A percentile compares a stretch with the other conserved stretches of the same genome.
Evolutionary conservation across 1,284 basidiomycete genomes (phyloP).

Genomic region (Apiotrichum veenhuisii): DNA sequence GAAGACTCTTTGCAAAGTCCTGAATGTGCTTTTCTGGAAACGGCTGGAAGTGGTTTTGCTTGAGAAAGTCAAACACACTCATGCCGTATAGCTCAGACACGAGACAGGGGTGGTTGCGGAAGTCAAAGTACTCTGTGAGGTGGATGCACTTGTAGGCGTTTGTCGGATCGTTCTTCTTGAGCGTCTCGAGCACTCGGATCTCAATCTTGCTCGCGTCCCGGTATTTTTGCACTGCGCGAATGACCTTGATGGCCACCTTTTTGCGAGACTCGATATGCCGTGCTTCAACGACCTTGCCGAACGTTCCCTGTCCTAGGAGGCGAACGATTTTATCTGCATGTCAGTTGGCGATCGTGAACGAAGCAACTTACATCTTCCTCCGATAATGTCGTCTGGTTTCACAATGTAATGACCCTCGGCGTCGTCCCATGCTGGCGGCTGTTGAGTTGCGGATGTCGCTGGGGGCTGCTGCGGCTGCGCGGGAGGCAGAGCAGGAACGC

Average conservation of each 20-base stretch:
- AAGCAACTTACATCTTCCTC: constrained; percentile 64
- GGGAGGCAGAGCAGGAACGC: background rate
- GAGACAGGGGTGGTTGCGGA: constrained; percentile 95
- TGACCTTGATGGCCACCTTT: constrained; percentile 97
- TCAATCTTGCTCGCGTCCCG: constrained; percentile 99
- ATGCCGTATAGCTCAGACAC: constrained; percentile 94
- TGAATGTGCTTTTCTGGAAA: constrained; percentile 97
- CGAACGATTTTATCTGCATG: constrained; percentile 79
- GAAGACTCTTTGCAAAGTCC: constrained; percentile 85
- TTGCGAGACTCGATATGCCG: constrained; percentile 68
- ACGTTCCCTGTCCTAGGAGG: constrained; percentile 93
- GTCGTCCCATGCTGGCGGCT: constrained; percentile 68
- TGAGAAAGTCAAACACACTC: constrained; percentile 98
- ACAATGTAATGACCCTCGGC: constrained; percentile 94
- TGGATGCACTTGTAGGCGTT: constrained; percentile 98
- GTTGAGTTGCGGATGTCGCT: constrained; percentile 1
- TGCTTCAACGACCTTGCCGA: constrained; percentile 97
- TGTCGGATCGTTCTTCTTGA: constrained; percentile 82
- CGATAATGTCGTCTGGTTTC: constrained; percentile 80
- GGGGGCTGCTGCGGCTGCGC: constrained; percentile 1
- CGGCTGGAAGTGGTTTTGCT: constrained; percentile 94
- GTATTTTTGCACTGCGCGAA: constrained; percentile 92
- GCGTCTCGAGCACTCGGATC: constrained; percentile 85
- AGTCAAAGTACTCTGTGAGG: constrained; percentile 90
- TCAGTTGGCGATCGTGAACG: constrained; percentile 10